Evolutionary conservation across 2,329 filamentous ascomycete genomes (phyloP).

Genomic region (Orbilia javanica): DNA sequence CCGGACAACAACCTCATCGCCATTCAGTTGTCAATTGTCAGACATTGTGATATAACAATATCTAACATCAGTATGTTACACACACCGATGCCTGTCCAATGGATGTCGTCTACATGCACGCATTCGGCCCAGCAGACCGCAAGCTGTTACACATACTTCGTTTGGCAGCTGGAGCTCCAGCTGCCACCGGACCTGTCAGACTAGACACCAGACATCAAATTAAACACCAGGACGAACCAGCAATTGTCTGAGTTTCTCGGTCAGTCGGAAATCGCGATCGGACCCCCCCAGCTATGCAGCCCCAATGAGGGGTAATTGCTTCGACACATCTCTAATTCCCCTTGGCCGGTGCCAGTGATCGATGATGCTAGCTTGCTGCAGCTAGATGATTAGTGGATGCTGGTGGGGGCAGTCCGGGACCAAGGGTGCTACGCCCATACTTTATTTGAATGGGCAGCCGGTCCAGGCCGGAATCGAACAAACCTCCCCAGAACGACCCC

Average conservation of each 20-base stretch:
- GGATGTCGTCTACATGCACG: background rate
- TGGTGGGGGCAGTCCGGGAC: background rate
- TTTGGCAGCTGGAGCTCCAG: background rate
- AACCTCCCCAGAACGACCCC: background rate
- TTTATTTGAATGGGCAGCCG: background rate
- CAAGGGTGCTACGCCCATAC: background rate
- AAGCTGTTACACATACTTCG: too few species aligned
- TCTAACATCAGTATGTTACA: too few species aligned
- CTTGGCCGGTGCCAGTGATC: conserved; percentile 4
- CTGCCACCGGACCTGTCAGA: background rate
- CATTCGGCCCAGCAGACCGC: background rate
- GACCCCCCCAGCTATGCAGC: background rate
- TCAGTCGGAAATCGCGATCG: conserved; percentile 27
- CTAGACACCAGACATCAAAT: background rate
- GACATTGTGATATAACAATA: too few species aligned
- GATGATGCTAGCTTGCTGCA: background rate
- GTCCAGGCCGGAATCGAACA: conserved; percentile 24
- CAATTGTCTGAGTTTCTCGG: background rate
- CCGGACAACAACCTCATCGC: background rate
- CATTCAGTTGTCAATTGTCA: too few species aligned
- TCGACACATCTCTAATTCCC: background rate
- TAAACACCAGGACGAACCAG: too few species aligned
- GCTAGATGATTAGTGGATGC: background rate
- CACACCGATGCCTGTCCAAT: background rate
- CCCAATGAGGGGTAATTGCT: background rate